Conservation (phyloP, 768 basidiomycete genomes). For the Pleurotus giganteus region DNA sequence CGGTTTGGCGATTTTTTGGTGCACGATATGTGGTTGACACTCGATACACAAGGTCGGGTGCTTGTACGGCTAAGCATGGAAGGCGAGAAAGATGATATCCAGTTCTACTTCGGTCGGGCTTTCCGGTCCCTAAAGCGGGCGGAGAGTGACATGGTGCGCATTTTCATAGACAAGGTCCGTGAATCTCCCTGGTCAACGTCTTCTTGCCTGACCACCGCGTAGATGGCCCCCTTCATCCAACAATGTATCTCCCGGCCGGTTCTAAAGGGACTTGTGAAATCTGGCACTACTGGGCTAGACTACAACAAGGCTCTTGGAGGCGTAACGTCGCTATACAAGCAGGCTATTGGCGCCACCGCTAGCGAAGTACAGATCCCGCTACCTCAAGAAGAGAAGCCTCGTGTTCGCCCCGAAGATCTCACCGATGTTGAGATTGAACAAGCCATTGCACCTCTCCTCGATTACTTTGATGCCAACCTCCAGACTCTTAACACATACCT, state of each 20-base stretch:
- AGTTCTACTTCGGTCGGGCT: constrained; percentile 95
- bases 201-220: not conserved
- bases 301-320: constrained; percentile 89
- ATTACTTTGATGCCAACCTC: constrained; percentile 94
- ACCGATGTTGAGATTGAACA: constrained; percentile 94
- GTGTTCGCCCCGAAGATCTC: constrained; percentile 74
- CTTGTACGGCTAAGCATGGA: constrained; percentile 95
- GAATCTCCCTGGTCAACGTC: not conserved
- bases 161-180: constrained; percentile 93
- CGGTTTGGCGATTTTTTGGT: constrained; percentile 87
- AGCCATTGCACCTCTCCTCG: constrained; percentile 88
- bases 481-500: constrained; percentile 88
- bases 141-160: constrained; percentile 92
- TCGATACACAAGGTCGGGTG: constrained; percentile 84
- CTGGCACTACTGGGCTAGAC: constrained; percentile 55
- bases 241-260: constrained; percentile 79
- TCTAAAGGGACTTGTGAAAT: constrained; percentile 77
- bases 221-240: constrained; percentile 95
- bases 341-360: constrained; percentile 64
- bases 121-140: constrained; percentile 93
- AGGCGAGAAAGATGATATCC: constrained; percentile 96
- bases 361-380: constrained; percentile 78
- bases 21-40: constrained; percentile 89
- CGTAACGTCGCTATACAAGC: constrained; percentile 77
- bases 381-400: constrained; percentile 71